Evolutionary conservation across 257 asterid species (phyloP).

Genomic region (Leonotis leonurus): DNA sequence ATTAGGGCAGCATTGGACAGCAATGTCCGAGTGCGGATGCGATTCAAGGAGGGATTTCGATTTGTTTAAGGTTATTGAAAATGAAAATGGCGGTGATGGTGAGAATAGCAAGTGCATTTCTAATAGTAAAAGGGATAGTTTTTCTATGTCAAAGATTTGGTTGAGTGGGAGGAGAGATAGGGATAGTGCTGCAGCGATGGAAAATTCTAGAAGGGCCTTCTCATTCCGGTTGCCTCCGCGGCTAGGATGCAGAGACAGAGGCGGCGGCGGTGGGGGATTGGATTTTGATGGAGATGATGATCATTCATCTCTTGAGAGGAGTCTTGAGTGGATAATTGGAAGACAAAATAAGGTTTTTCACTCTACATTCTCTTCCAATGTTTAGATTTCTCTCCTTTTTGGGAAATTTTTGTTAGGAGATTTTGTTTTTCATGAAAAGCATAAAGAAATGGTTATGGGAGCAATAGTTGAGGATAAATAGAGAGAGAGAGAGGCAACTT

Average conservation of each 20-base stretch:
- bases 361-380: slow-evolving; percentile 38
- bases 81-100: not conserved
- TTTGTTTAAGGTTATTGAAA: slow-evolving; percentile 18
- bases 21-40: slow-evolving; percentile 70
- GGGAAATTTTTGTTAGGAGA: not conserved
- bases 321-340: too few species aligned
- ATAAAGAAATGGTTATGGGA: not conserved
- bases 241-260: too few species aligned
- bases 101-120: slow-evolving; percentile 21
- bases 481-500: too few species aligned
- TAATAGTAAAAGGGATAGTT: slow-evolving; percentile 44
- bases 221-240: slow-evolving; percentile 49
- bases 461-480: not conserved
- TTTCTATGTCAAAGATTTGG: slow-evolving; percentile 71
- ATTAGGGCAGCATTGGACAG: slow-evolving; percentile 44
- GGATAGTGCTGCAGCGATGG: slow-evolving; percentile 18
- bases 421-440: not conserved
- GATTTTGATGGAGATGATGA: slow-evolving; percentile 33
- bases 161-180: slow-evolving; percentile 39
- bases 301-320: too few species aligned
- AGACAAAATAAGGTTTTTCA: slow-evolving; percentile 40
- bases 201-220: slow-evolving; percentile 41
- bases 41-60: slow-evolving; percentile 68
- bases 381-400: slow-evolving; percentile 19
- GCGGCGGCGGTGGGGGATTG: slow-evolving; percentile 1